Base-by-base conservation (phyloP, 805 yeast species). In the Naumovozyma castellii region DNA sequence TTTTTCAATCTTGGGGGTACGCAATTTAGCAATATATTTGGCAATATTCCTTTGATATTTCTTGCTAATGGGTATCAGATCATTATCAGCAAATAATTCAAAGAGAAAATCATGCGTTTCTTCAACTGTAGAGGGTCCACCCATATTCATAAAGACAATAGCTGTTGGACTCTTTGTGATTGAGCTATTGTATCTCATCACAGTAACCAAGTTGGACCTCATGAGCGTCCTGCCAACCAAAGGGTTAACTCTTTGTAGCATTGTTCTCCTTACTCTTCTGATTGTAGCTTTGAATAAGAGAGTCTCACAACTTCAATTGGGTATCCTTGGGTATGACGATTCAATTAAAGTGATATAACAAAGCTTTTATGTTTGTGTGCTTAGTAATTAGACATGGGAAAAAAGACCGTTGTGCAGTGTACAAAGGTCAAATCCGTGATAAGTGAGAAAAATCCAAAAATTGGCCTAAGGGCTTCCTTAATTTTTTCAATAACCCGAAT, bases 91-190 rank as follows among this genome's bases (percentile, higher is more conserved):
- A 56, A 92, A 92, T 42, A 92, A 69, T 33, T 94, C 71, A 43
- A 73, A 72, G 30, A 92, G 67, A 57, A 92, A 92, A 56, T 86
- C 95, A 50, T 76, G 64, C 0, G 95, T 87, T 59, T 88, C 97
- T 2, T 72, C 65, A 16, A 82, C 76, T 1, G 79, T 84, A 3
- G 95, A 77, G 1, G 99, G 99, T 0, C 99, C 99, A 8, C 99
- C 99, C 98, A 92, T 92, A 60, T 92, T 92, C 94, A 92, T 84
- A 61, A 92, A 83, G 39, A 92, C 88, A 16, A 92, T 72, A 0
- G 84, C 95, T 1, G 90, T 80, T 3, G 64, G 58, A 5, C 39
- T 37, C 15, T 40, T 40, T 12, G 32, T n/a, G 5, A 29, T 6
- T 13, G 32, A 9, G 14, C 14, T 13, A 29, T 29, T 29, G 14